phyloP scores from a whole-genome alignment of 768 basidiomycete species.

The Hypsizygus marmoreus region DNA sequence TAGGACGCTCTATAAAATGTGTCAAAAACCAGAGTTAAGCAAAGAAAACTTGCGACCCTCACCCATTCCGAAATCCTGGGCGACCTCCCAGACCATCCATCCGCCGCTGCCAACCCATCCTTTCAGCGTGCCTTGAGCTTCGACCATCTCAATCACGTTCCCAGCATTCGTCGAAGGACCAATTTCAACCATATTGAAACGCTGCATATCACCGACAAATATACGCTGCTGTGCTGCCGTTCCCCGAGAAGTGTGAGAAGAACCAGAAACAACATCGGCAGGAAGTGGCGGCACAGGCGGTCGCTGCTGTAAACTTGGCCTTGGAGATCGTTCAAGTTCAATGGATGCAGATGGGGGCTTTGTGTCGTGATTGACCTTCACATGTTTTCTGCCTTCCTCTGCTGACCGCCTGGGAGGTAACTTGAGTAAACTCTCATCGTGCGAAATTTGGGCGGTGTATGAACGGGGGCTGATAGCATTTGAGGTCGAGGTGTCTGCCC shows the following conservation, averaged over 20 bases:
- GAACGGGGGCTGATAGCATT: constrained; percentile 12
- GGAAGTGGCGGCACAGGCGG: constrained; percentile 42
- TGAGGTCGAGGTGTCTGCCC: constrained; percentile 17
- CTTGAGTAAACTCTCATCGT: constrained; percentile 9
- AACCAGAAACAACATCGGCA: constrained; percentile 32
- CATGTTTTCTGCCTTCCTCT: constrained; percentile 18
- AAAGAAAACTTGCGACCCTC: constrained; percentile 25
- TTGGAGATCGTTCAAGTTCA: constrained; percentile 24
- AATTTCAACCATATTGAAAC: constrained; percentile 76
- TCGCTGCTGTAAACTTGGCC: constrained; percentile 23
- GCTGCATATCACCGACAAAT: constrained; percentile 77
- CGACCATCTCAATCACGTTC: constrained; percentile 69
- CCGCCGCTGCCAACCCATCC: constrained; percentile 59
- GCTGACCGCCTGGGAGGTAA: constrained; percentile 13
- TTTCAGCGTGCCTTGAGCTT: constrained; percentile 65
- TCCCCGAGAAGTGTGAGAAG: constrained; percentile 26
- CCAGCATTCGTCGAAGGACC: constrained; percentile 65
- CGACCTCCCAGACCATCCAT: constrained; percentile 92
- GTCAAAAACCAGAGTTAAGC: constrained; percentile 8
- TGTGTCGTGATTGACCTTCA: constrained; percentile 15
- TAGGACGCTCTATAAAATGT: constrained; percentile 71
- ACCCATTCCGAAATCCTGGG: constrained; percentile 94
- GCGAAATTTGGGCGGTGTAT: constrained; percentile 19
- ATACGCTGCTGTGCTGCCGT: constrained; percentile 63
- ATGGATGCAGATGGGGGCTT: constrained; percentile 22